Conservation (phyloP, 345 rosid species). For the Euphorbia peplus region DNA sequence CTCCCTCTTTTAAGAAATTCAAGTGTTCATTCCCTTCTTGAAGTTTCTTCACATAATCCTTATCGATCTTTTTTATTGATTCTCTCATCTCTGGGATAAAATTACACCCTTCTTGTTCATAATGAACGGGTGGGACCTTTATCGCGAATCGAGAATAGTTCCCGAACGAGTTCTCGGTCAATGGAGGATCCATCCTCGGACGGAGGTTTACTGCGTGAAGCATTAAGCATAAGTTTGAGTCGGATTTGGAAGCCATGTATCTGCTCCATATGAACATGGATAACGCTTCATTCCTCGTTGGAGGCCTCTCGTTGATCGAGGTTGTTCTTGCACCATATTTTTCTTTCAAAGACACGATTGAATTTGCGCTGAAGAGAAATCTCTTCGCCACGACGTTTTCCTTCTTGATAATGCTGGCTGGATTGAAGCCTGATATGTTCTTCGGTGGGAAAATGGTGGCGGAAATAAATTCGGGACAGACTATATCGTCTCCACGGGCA, state of each 20-base stretch:
- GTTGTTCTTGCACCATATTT: neutral
- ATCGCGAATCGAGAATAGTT: slow-evolving; percentile 25
- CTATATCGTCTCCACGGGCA: slow-evolving; percentile 21
- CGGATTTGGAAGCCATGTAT: slow-evolving; percentile 26
- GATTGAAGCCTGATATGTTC: slow-evolving; percentile 15
- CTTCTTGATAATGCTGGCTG: slow-evolving; percentile 7
- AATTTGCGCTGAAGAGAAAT: slow-evolving; percentile 11
- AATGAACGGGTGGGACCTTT: neutral
- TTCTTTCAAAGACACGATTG: slow-evolving; percentile 9
- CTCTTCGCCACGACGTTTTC: slow-evolving; percentile 10
- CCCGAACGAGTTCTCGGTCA: slow-evolving; percentile 40
- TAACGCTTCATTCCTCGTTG: slow-evolving; percentile 42
- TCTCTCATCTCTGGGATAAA: slow-evolving; percentile 7
- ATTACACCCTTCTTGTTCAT: neutral
- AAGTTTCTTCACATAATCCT: slow-evolving; percentile 1
- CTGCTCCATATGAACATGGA: slow-evolving; percentile 46
- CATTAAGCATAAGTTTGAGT: slow-evolving; percentile 20
- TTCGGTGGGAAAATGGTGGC: slow-evolving; percentile 20
- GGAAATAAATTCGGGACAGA: slow-evolving; percentile 5
- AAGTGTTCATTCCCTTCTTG: slow-evolving; percentile 13
- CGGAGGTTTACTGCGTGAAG: slow-evolving; percentile 42
- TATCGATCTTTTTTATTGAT: slow-evolving; percentile 8
- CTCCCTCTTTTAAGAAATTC: slow-evolving; percentile 14
- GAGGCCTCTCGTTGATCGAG: neutral
- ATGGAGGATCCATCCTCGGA: slow-evolving; percentile 23